These are phyloP conservation scores for Aspergillus heteromorphus DNA, from an alignment of 495 filamentous ascomycete genomes.

Conservation along the genomic window DNA sequence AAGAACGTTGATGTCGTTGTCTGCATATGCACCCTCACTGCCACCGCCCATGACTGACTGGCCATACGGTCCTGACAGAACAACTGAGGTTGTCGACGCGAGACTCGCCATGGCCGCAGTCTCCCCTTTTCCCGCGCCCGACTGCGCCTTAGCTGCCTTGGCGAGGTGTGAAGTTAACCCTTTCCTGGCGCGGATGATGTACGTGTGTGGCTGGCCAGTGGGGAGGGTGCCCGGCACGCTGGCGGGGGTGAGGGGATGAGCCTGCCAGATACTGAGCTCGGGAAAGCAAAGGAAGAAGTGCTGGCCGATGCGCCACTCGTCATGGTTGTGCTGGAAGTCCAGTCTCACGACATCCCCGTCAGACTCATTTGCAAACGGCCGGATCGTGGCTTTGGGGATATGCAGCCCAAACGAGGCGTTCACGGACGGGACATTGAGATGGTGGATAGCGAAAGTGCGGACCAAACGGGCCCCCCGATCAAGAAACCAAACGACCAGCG, in stretches of 20 bases:
- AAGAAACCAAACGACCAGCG: constrained; percentile 50
- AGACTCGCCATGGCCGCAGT: constrained; percentile 7
- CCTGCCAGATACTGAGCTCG: constrained; percentile 56
- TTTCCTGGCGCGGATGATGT: constrained; percentile 54
- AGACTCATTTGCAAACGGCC: constrained; percentile 42
- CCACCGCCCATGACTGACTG: constrained; percentile 28
- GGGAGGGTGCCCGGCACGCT: constrained; percentile 36
- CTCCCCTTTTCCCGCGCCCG: not conserved
- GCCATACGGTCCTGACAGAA: constrained; percentile 58
- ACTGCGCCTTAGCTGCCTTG: constrained; percentile 16
- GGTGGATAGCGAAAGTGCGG: constrained; percentile 49
- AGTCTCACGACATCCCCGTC: constrained; percentile 52
- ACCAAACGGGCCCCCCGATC: constrained; percentile 48
- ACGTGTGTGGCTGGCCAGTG: constrained; percentile 46
- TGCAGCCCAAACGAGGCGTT: constrained; percentile 31
- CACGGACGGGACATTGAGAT: constrained; percentile 25
- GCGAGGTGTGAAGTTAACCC: constrained; percentile 57
- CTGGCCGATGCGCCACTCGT: constrained; percentile 55
- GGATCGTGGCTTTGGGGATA: constrained; percentile 43
- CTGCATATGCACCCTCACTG: constrained; percentile 18
- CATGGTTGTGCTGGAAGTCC: constrained; percentile 50
- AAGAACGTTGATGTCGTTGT: constrained; percentile 48
- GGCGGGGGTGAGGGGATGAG: constrained; percentile 61
- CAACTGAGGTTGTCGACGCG: constrained; percentile 37
- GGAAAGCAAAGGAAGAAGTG: constrained; percentile 63